Evolutionary conservation across 2,329 filamentous ascomycete genomes (phyloP).

Genomic region (Chaetothyriales sp.): DNA sequence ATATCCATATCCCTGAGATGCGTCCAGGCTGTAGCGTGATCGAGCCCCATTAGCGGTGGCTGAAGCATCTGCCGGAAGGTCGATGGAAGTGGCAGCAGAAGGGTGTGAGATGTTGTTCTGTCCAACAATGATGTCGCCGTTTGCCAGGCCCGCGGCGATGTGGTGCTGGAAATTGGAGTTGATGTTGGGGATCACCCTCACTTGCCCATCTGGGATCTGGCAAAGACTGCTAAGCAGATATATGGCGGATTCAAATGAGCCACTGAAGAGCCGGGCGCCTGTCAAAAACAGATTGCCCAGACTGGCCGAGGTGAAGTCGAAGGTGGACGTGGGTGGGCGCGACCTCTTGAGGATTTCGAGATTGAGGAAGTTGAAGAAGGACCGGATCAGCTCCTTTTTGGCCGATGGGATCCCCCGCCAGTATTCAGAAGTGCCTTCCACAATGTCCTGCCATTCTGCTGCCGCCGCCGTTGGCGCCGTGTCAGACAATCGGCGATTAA

Average conservation of each 20-base stretch:
- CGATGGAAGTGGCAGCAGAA: constrained; percentile 25
- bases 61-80: constrained; percentile 13
- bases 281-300: constrained; percentile 71
- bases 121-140: constrained; percentile 69
- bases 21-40: constrained; percentile 21
- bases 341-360: constrained; percentile 66
- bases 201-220: constrained; percentile 56
- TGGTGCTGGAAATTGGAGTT: constrained; percentile 94
- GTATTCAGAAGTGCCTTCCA: constrained; percentile 65
- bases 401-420: constrained; percentile 59
- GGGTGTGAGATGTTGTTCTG: constrained; percentile 91
- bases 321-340: constrained; percentile 53
- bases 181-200: constrained; percentile 74
- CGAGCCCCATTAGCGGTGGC: constrained; percentile 22
- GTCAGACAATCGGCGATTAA: constrained; percentile 70
- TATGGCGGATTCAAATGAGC: constrained; percentile 82
- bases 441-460: constrained; percentile 73
- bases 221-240: constrained; percentile 81
- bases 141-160: constrained; percentile 67
- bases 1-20: constrained; percentile 22
- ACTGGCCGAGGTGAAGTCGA: constrained; percentile 63
- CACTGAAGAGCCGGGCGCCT: constrained; percentile 77
- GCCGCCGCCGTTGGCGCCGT: constrained; percentile 46
- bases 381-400: constrained; percentile 64
- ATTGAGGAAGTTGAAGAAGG: constrained; percentile 62